A percentile compares a stretch with the other conserved stretches of the same genome.
Conservation (phyloP, 225 moss, liverwort and hornwort genomes). For the Straminergon stramineum region DNA sequence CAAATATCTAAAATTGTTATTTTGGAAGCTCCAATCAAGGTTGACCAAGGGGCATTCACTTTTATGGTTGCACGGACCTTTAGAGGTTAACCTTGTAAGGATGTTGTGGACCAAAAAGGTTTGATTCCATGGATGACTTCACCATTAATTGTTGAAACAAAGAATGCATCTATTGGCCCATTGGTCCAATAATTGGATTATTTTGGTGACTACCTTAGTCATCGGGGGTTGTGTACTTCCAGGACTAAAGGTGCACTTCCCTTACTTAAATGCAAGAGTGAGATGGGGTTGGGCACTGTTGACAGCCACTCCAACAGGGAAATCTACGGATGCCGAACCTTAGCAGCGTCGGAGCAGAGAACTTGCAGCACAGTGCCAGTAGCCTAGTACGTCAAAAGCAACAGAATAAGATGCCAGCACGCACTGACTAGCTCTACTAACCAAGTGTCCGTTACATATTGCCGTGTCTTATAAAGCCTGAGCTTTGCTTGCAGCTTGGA, state of each 20-base stretch:
- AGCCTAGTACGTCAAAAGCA: background rate
- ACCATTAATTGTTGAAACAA: background rate
- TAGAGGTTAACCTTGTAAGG: too few relatives aligned
- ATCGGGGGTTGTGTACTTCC: background rate
- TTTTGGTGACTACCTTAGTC: background rate
- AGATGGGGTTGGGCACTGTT: background rate
- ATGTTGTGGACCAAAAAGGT: rapidly evolving
- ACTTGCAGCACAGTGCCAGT: background rate
- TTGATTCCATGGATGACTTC: rapidly evolving
- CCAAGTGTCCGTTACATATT: background rate
- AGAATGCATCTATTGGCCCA: too few relatives aligned
- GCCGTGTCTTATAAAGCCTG: background rate
- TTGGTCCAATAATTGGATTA: background rate
- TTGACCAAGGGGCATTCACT: background rate
- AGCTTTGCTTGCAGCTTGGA: background rate
- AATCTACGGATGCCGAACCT: background rate
- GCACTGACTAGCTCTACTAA: background rate
- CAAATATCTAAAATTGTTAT: background rate
- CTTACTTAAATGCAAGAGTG: background rate
- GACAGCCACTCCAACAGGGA: background rate
- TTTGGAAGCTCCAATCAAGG: background rate
- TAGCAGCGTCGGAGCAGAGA: background rate
- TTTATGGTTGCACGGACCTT: rapidly evolving
- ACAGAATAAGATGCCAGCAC: background rate
- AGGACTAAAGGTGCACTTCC: background rate